Conservation (phyloP, 2,329 filamentous ascomycete genomes). For the Penicillium hesseltinei region DNA sequence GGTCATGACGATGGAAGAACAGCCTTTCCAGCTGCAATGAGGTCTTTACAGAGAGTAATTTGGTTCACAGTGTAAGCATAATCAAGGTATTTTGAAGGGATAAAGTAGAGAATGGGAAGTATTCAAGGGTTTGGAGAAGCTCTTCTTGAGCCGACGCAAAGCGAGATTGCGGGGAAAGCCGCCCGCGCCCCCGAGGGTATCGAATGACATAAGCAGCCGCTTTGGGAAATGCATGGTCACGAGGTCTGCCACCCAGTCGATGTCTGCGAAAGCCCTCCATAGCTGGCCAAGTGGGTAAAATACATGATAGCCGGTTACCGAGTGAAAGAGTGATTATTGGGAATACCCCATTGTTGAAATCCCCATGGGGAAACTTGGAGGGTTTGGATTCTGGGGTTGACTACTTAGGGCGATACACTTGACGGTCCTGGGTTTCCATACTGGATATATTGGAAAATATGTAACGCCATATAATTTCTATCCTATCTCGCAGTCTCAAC, state of each 20-base stretch:
- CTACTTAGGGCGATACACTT: too few species aligned
- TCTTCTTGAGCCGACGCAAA: slow-evolving; percentile 37
- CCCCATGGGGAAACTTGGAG: background rate
- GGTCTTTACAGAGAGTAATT: background rate
- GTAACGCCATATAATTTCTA: background rate
- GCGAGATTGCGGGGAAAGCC: slow-evolving; percentile 38
- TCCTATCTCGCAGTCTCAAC: background rate
- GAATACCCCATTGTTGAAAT: too few species aligned
- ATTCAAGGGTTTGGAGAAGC: slow-evolving; percentile 10
- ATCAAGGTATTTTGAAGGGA: slow-evolving; percentile 4
- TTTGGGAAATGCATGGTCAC: background rate
- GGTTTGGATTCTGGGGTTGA: background rate
- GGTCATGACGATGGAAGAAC: slow-evolving; percentile 29
- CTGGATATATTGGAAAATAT: background rate
- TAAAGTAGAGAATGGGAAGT: slow-evolving; percentile 6
- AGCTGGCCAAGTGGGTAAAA: background rate
- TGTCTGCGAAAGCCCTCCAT: background rate
- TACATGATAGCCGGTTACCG: background rate
- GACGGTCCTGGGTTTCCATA: background rate
- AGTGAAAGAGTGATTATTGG: background rate
- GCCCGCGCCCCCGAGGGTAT: background rate
- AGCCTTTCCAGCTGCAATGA: slow-evolving; percentile 12
- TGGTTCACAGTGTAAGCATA: slow-evolving; percentile 12
- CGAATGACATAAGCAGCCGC: slow-evolving; percentile 9
- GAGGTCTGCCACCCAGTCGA: background rate